Conservation (phyloP, 164 flowering plant genomes). For the Protea cynaroides region DNA sequence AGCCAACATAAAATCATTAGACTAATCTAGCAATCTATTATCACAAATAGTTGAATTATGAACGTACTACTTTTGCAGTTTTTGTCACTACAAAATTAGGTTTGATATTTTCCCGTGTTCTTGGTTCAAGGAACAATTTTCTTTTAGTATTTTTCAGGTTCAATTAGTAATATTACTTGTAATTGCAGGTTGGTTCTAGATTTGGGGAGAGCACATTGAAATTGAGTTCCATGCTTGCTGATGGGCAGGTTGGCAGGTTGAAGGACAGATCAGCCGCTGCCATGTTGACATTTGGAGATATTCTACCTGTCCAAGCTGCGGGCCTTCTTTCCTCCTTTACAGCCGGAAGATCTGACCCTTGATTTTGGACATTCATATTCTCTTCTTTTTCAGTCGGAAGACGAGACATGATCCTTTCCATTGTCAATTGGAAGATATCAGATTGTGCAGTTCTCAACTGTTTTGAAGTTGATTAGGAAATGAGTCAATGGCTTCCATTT, state of each 20-base stretch:
- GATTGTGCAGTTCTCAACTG: neutral
- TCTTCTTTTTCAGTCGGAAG: neutral
- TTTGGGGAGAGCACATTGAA: slow-evolving; percentile 95
- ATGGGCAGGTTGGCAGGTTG: slow-evolving; percentile 82
- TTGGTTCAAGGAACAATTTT: too few species aligned
- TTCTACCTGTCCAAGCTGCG: slow-evolving; percentile 89
- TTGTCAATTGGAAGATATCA: neutral
- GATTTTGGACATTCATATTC: slow-evolving; percentile 13
- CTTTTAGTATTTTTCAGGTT: neutral
- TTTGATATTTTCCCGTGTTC: too few species aligned
- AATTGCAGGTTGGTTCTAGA: slow-evolving; percentile 76
- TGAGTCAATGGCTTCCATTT: neutral
- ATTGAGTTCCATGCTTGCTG: slow-evolving; percentile 82
- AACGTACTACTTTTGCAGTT: too few species aligned
- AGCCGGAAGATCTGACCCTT: slow-evolving; percentile 69
- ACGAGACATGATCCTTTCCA: neutral
- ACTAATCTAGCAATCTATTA: too few species aligned
- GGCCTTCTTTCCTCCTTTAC: slow-evolving; percentile 95
- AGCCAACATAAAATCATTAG: too few species aligned
- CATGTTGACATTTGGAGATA: slow-evolving; percentile 84
- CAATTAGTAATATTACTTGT: neutral
- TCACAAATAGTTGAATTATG: too few species aligned
- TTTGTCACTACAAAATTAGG: too few species aligned
- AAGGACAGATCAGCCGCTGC: slow-evolving; percentile 74
- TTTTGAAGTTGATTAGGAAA: neutral